These are phyloP conservation scores for Panaeolus cyanescens DNA, from an alignment of 768 basidiomycete genomes.

Conservation along the genomic window DNA sequence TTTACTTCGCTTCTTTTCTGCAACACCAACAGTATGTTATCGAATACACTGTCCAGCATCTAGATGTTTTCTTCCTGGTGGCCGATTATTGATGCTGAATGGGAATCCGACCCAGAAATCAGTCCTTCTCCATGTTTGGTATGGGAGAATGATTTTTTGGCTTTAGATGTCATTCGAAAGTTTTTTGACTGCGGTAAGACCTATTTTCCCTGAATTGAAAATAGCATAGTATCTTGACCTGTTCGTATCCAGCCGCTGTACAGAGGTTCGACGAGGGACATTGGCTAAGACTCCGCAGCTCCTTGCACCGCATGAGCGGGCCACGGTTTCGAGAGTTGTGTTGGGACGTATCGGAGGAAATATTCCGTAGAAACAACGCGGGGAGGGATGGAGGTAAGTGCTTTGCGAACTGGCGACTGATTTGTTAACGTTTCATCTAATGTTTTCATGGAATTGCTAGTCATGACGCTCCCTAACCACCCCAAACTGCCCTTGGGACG, in stretches of 20 bases:
- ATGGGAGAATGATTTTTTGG: neutral
- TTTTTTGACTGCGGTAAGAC: no score
- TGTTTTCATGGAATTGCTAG: neutral
- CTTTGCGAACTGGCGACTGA: no score
- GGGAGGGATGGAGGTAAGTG: slow-evolving; percentile 13
- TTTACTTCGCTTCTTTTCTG: no score
- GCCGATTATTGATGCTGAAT: neutral
- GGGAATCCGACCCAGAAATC: neutral
- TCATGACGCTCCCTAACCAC: neutral
- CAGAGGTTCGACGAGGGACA: neutral
- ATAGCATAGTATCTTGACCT: no score
- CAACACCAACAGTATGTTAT: no score
- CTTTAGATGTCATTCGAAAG: neutral
- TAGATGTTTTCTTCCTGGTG: neutral
- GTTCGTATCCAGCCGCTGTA: no score
- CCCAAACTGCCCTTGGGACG: slow-evolving; percentile 9
- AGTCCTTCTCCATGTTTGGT: neutral
- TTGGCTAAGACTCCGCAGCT: neutral
- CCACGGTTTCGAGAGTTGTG: slow-evolving; percentile 7
- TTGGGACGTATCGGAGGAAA: slow-evolving; percentile 15
- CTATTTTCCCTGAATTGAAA: no score
- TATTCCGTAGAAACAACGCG: slow-evolving; percentile 13
- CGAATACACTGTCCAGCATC: no score
- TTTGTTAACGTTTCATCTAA: no score
- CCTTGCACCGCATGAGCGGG: neutral